phyloP scores from a whole-genome alignment of 441 rosid genomes.

The Populus hybrid region DNA sequence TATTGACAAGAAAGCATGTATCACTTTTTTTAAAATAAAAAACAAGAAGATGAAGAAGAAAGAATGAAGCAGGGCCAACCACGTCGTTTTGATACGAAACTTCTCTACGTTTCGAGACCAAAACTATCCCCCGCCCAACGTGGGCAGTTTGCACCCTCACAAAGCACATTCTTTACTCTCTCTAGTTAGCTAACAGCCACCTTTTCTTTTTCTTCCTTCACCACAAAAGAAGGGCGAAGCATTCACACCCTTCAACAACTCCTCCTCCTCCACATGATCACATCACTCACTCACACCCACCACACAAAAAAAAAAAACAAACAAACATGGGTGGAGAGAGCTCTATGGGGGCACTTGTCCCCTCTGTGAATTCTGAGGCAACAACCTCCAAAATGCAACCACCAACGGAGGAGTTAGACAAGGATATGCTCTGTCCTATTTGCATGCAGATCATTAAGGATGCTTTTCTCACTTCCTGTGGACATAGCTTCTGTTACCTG shows the following conservation, averaged over 20 bases:
- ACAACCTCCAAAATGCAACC: background rate
- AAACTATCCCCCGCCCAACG: slow-evolving; percentile 28
- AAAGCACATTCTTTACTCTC: background rate
- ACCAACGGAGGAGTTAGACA: slow-evolving; percentile 43
- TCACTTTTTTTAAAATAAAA: too few species aligned
- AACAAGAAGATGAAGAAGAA: background rate
- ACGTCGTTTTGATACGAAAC: background rate
- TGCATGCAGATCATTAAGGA: slow-evolving; percentile 87
- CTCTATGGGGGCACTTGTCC: slow-evolving; percentile 7
- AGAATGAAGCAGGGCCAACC: background rate
- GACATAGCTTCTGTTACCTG: slow-evolving; percentile 86
- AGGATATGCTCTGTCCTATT: slow-evolving; percentile 73
- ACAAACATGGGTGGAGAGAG: slow-evolving; percentile 7
- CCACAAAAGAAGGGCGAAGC: background rate
- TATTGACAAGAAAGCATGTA: background rate
- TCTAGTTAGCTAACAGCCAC: background rate
- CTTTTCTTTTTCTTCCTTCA: background rate
- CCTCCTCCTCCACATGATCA: background rate
- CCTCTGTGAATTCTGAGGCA: background rate
- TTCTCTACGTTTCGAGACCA: background rate
- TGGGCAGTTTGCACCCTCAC: slow-evolving; percentile 39
- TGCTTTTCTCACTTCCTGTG: slow-evolving; percentile 73
- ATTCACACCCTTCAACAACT: background rate
- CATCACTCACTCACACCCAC: background rate
- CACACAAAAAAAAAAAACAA: background rate